phyloP scores from a whole-genome alignment of 345 rosid genomes.

The Carallia brachiata region DNA sequence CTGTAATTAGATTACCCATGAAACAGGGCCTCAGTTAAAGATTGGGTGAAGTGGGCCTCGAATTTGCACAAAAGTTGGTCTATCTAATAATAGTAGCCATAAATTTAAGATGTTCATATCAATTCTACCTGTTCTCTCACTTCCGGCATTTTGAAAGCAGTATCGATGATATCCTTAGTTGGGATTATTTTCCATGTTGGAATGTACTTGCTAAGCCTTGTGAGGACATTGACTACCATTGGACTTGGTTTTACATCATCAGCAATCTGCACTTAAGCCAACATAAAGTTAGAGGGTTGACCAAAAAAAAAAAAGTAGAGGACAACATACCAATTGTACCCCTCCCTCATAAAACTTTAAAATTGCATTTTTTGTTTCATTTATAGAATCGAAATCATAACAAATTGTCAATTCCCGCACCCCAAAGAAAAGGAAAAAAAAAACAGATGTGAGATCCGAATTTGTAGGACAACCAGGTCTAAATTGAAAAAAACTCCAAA shows the following conservation, averaged over 20 bases:
- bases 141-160: conserved; percentile 59
- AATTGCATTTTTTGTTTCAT: too few relatives aligned
- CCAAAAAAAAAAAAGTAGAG: too few relatives aligned
- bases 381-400: too few relatives aligned
- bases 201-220: conserved; percentile 37
- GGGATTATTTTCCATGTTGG: conserved; percentile 81
- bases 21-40: too few relatives aligned
- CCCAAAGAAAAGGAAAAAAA: neutral
- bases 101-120: too few relatives aligned
- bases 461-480: neutral
- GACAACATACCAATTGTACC: too few relatives aligned
- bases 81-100: too few relatives aligned
- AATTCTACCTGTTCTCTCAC: conserved; percentile 56
- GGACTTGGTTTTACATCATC: conserved; percentile 60
- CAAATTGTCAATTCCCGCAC: too few relatives aligned
- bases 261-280: conserved; percentile 47
- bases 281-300: too few relatives aligned
- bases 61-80: too few relatives aligned
- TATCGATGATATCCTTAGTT: conserved; percentile 53
- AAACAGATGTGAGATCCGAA: conserved; percentile 3
- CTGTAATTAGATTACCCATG: conserved; percentile 24
- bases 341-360: too few relatives aligned
- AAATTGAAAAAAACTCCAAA: neutral
- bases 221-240: conserved; percentile 34
- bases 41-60: too few relatives aligned